Evolutionary conservation across 805 yeast genomes (phyloP), one percentile per base, ranked within the genome.

Genomic region (Kregervanrija delftensis): DNA sequence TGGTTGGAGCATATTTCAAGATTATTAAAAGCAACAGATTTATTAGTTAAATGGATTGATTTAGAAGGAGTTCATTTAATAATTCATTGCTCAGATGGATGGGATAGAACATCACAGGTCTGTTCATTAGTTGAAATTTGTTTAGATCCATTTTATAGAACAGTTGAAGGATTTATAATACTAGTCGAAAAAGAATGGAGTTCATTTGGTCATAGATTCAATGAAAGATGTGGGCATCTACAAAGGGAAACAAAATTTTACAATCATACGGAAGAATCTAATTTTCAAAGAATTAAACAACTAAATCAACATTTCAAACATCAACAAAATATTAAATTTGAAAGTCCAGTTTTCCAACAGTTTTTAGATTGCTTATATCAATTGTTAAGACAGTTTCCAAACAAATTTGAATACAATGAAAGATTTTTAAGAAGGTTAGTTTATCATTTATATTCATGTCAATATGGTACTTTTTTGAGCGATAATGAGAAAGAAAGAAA

Each of bases 81-180:
- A 9, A 75, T 93, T 6, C 99, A 93, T 66, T 93, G 99, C 61
- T 88, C 97, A 1, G 99, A 93, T 67, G 99, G 99, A 1, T 93
- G 99, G 99, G 99, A 93, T 60, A 71, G 99, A 46, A 93, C 99
- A 0, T 79, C 97, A 0, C 98, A 93, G 59, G 77, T 90, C 1
- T 74, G 89, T 5, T 83, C 96, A 2, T 66, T 93, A 49, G 77
- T 90, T 17, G 91, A 91, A 63, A 65, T 93, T 5, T 86, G 96
- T 57, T 68, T 90, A 8, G 98, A 93, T 61, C 97, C 98, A 1
- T 87, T 77, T 59, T 93, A 74, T 63, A 72, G 99, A 51, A 90
- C 98, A 0, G 51, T 86, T 3, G 83, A 88, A 46, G 99, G 99
- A 3, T 89, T 93, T 57, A 83, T 85, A 66, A 74, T 81, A 0